These are phyloP conservation scores for Hanseniaspora uvarum DNA, from an alignment of 1,139 yeast genomes.

Conservation along the genomic window DNA sequence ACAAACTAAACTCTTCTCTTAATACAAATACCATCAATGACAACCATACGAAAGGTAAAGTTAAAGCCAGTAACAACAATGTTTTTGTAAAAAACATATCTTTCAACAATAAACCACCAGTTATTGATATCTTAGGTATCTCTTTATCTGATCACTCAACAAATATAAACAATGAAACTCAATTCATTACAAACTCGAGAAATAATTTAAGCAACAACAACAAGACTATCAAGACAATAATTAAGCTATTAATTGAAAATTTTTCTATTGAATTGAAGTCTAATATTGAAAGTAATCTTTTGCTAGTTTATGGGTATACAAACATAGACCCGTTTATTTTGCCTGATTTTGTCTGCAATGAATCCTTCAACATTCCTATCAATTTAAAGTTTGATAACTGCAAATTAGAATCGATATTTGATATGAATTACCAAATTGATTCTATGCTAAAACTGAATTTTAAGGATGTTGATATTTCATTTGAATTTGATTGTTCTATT, in stretches of 20 bases:
- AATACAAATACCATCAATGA: background rate
- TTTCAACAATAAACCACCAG: conserved; percentile 16
- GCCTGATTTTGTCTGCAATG: conserved; percentile 29
- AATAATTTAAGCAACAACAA: background rate
- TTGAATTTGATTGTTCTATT: conserved; percentile 31
- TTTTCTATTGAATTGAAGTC: conserved; percentile 26
- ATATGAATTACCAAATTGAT: conserved; percentile 21
- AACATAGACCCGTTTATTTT: conserved; percentile 27
- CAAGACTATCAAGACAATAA: conserved; percentile 13
- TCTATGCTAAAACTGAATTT: conserved; percentile 31
- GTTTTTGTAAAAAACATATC: conserved; percentile 12
- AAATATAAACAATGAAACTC: background rate
- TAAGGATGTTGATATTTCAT: conserved; percentile 31
- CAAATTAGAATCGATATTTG: conserved; percentile 30
- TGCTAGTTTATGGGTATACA: conserved; percentile 26
- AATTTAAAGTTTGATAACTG: conserved; percentile 30
- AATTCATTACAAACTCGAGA: conserved; percentile 1
- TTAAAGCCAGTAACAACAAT: conserved; percentile 13
- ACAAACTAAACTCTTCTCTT: conserved; percentile 1
- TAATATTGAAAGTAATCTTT: conserved; percentile 30
- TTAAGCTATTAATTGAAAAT: conserved; percentile 13
- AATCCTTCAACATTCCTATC: conserved; percentile 31
- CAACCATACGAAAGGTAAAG: background rate
- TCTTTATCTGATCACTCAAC: conserved; percentile 7
- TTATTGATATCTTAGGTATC: conserved; percentile 12